A percentile compares a stretch with the other conserved stretches of the same genome.
Conservation (phyloP, 768 basidiomycete species). For the Mycena maculata region DNA sequence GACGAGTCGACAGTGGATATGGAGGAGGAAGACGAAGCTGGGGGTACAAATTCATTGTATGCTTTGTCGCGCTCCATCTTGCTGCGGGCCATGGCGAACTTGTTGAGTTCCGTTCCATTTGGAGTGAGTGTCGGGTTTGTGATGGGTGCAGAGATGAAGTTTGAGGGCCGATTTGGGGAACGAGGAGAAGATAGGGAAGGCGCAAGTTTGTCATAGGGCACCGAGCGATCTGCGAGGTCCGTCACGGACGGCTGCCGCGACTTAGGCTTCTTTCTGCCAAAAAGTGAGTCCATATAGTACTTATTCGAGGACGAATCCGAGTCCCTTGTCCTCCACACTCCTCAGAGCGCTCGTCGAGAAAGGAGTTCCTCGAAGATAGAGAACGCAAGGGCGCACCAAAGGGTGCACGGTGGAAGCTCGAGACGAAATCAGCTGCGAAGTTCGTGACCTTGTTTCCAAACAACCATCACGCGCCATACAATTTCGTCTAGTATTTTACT, state of each 20-base stretch:
- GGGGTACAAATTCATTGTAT: slow-evolving; percentile 53
- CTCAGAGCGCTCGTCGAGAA: too few relatives aligned
- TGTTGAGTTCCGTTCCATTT: slow-evolving; percentile 79
- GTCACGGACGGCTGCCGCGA: slow-evolving; percentile 73
- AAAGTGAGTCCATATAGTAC: slow-evolving; percentile 79
- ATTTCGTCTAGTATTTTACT: too few relatives aligned
- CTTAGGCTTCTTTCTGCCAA: slow-evolving; percentile 68
- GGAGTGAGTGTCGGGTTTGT: slow-evolving; percentile 84
- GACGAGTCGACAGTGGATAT: slow-evolving; percentile 68
- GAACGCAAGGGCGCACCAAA: too few relatives aligned
- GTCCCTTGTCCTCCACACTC: too few relatives aligned
- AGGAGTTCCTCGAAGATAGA: too few relatives aligned
- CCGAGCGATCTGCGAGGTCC: slow-evolving; percentile 72
- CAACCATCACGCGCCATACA: too few relatives aligned
- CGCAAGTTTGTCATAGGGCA: slow-evolving; percentile 78
- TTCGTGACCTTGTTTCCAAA: too few relatives aligned
- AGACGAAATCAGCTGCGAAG: too few relatives aligned
- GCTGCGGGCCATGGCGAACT: slow-evolving; percentile 62
- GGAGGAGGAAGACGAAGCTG: slow-evolving; percentile 64
- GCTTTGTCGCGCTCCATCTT: slow-evolving; percentile 66
- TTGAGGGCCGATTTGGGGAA: slow-evolving; percentile 67
- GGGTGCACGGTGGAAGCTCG: too few relatives aligned
- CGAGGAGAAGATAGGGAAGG: slow-evolving; percentile 53
- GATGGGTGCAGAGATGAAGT: slow-evolving; percentile 81
- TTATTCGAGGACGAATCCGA: too few relatives aligned